Percentiles rank a stretch among this genome's conserved stretches.
Evolutionary conservation across 1,284 basidiomycete genomes (phyloP).

Genomic region (Rhodotorula sp.): DNA sequence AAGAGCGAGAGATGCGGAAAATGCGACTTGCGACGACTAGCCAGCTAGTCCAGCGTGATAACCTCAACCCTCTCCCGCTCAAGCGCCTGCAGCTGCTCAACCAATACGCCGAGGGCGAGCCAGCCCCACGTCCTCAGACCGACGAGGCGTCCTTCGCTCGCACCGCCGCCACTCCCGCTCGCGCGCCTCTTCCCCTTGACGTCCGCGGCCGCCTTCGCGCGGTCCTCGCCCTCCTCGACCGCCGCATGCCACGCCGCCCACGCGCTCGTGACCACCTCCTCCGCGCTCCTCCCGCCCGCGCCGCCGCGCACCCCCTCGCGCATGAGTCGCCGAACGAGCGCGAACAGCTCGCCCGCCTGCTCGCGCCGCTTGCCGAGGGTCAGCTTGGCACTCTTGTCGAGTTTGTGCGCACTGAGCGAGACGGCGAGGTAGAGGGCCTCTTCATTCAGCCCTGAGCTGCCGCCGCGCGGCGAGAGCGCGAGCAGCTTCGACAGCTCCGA

Average conservation of each 20-base stretch:
- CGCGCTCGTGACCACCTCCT: neutral
- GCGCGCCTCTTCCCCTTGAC: neutral
- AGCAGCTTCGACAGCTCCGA: slow-evolving; percentile 12
- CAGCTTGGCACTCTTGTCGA: slow-evolving; percentile 10
- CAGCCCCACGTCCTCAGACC: slow-evolving; percentile 11
- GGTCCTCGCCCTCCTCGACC: slow-evolving; percentile 19
- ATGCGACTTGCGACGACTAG: too few relatives aligned
- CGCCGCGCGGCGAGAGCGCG: neutral
- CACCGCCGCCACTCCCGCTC: neutral
- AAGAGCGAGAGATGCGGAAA: too few relatives aligned
- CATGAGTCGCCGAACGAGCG: slow-evolving; percentile 8
- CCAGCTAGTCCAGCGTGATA: slow-evolving; percentile 6
- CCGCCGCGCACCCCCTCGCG: neutral
- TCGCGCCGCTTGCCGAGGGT: slow-evolving; percentile 1
- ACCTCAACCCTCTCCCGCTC: slow-evolving; percentile 12
- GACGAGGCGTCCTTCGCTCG: neutral
- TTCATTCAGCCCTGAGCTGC: neutral
- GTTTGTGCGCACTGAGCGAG: neutral
- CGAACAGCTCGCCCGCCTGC: slow-evolving; percentile 18
- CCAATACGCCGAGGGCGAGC: slow-evolving; percentile 18
- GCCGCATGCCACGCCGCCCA: slow-evolving; percentile 20
- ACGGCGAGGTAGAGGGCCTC: slow-evolving; percentile 25
- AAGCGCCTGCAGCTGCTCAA: neutral
- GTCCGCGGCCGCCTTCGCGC: neutral
- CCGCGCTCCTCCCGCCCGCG: too few relatives aligned